A percentile compares a stretch with the other conserved stretches of the same genome.
phyloP scores from a whole-genome alignment of 257 asterid species.

The Fraxinus anomala region DNA sequence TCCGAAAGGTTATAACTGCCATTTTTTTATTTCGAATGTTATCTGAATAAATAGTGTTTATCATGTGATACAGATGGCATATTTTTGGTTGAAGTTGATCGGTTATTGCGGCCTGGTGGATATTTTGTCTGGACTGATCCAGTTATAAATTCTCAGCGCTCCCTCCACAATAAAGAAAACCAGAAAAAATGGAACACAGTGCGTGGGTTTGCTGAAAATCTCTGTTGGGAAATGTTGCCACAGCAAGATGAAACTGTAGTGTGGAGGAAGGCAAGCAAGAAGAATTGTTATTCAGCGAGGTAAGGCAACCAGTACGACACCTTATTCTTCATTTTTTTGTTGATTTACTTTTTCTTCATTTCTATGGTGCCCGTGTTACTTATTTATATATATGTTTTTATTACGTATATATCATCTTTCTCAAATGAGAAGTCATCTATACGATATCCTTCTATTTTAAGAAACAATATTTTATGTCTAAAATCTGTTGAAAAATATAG shows the following conservation, averaged over 20 bases:
- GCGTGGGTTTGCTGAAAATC: constrained; percentile 55
- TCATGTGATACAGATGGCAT: constrained; percentile 65
- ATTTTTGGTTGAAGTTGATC: constrained; percentile 82
- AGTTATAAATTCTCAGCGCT: constrained; percentile 68
- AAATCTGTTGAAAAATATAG: neutral
- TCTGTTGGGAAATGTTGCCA: constrained; percentile 91
- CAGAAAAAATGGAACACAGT: constrained; percentile 83
- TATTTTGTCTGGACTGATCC: constrained; percentile 99
- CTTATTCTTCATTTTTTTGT: neutral
- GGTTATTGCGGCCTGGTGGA: constrained; percentile 96
- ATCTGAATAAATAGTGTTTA: neutral
- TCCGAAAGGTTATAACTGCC: neutral
- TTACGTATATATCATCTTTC: neutral
- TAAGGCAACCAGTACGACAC: constrained; percentile 28
- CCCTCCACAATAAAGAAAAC: constrained; percentile 69
- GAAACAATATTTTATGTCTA: neutral
- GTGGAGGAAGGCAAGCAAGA: constrained; percentile 88
- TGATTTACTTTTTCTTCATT: neutral
- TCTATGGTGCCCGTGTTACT: neutral
- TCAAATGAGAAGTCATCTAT: constrained; percentile 2
- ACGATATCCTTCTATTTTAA: neutral
- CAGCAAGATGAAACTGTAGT: constrained; percentile 96
- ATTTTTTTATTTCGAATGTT: neutral
- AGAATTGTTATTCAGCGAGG: constrained; percentile 75
- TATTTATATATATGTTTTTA: neutral